Evolutionary conservation across 1,284 basidiomycete species (phyloP).

Genomic region (Peniophora sp.): DNA sequence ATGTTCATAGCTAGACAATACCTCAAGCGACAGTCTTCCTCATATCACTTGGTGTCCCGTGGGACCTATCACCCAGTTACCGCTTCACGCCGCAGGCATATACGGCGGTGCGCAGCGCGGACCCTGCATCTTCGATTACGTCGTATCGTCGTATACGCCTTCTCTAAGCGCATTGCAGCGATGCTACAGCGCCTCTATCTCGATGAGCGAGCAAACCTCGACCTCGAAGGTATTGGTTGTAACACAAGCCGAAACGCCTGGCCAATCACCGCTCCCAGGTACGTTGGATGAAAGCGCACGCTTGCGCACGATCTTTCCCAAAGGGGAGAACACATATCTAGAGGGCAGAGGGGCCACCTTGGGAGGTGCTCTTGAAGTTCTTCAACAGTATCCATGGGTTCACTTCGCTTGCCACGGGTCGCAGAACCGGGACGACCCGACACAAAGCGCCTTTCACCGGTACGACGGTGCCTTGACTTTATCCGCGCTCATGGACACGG

Average conservation of each 20-base stretch:
- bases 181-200: background rate
- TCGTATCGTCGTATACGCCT: background rate
- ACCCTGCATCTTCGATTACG: background rate
- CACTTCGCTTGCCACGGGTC: conserved; percentile 2
- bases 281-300: background rate
- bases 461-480: conserved; percentile 1
- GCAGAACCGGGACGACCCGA: background rate
- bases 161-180: background rate
- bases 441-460: background rate
- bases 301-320: background rate
- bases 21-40: too few relatives aligned
- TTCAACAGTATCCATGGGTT: background rate
- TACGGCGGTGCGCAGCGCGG: background rate
- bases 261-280: background rate
- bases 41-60: background rate
- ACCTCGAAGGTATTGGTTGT: background rate
- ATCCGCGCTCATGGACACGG: background rate
- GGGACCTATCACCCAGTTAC: background rate
- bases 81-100: background rate
- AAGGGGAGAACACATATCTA: background rate
- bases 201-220: background rate
- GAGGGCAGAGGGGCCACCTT: conserved; percentile 6
- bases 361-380: background rate
- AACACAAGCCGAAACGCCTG: background rate
- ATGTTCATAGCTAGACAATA: too few relatives aligned